A percentile compares a stretch with the other conserved stretches of the same genome.
phyloP scores from a whole-genome alignment of 2,329 filamentous ascomycete species.

The Penicillium sp. region DNA sequence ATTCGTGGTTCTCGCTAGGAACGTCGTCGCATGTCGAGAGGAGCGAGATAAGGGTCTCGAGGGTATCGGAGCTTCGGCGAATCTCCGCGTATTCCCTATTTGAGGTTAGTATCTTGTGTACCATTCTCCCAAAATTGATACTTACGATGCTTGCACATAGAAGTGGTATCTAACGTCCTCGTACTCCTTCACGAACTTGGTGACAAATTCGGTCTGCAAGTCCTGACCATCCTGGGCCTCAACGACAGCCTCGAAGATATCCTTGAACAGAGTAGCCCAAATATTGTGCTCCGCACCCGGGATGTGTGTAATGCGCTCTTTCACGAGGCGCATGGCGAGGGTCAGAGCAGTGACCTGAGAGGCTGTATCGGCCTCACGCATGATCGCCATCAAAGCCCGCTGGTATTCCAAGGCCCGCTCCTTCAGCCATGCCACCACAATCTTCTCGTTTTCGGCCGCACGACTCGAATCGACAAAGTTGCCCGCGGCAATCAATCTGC shows the following conservation, averaged over 20 bases:
- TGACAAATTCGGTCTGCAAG: conserved; percentile 68
- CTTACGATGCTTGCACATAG: conserved; percentile 70
- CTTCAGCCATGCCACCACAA: conserved; percentile 76
- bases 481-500: conserved; percentile 73
- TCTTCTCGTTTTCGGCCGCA: conserved; percentile 68
- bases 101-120: conserved; percentile 3
- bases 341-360: conserved; percentile 67
- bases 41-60: conserved; percentile 40
- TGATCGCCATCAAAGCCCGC: conserved; percentile 57
- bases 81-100: conserved; percentile 37
- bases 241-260: conserved; percentile 64
- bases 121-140: conserved; percentile 11
- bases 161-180: conserved; percentile 85
- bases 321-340: conserved; percentile 78
- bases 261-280: conserved; percentile 69
- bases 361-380: conserved; percentile 61
- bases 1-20: conserved; percentile 48
- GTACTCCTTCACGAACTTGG: conserved; percentile 74
- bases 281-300: conserved; percentile 62
- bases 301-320: conserved; percentile 68
- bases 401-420: conserved; percentile 72
- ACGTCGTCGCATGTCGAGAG: conserved; percentile 62
- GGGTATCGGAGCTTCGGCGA: conserved; percentile 25
- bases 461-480: conserved; percentile 64
- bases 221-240: conserved; percentile 56